Evolutionary conservation across 139 green algal species (phyloP), one percentile per base, ranked within the genome.

Genomic region (Parachlorella kessleri): DNA sequence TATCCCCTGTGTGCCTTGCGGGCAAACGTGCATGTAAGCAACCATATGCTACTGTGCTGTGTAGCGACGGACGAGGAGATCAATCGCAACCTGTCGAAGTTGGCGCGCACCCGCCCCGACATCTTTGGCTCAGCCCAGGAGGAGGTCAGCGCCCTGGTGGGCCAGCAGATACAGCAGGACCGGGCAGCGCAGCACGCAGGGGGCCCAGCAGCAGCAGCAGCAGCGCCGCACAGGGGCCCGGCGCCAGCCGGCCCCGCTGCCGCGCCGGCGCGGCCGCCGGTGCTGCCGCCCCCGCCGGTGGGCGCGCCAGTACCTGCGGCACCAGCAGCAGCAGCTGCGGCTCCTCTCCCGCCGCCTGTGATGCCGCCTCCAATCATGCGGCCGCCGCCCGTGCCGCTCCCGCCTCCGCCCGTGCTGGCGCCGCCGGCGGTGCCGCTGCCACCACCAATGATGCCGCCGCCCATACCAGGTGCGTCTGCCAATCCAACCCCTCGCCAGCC

Each of bases 11-110:
- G n/a, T n/a, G n/a, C n/a, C n/a, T n/a, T n/a, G n/a, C n/a, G n/a
- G n/a, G n/a, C n/a, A n/a, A n/a, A n/a, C n/a, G n/a, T n/a, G n/a
- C n/a, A n/a, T n/a, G n/a, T n/a, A n/a, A n/a, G n/a, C n/a, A n/a
- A n/a, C n/a, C n/a, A n/a, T n/a, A n/a, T 59, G 21, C 48, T 18
- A 14, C 48, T 28, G 14, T 59, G 48, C 14, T 59, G 48, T 55
- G 74, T 54, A 66, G 96, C 96, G 21, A 78, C 64, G 32, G 95
- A 99, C 81, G 95, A 98, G 40, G 96, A 99, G 86, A 98, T 99
- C 81, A 85, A 83, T 0, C 70, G 83, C 78, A 99, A 99, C 87
- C 89, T 99, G 39, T 59, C 95, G 41, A 75, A 77, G 18, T 91
- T 99, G 41, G 94, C 95, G 2, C 71, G 73, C 23, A 96, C 91